Base-by-base conservation (phyloP, 345 rosid species). In the Excoecaria agallocha region DNA sequence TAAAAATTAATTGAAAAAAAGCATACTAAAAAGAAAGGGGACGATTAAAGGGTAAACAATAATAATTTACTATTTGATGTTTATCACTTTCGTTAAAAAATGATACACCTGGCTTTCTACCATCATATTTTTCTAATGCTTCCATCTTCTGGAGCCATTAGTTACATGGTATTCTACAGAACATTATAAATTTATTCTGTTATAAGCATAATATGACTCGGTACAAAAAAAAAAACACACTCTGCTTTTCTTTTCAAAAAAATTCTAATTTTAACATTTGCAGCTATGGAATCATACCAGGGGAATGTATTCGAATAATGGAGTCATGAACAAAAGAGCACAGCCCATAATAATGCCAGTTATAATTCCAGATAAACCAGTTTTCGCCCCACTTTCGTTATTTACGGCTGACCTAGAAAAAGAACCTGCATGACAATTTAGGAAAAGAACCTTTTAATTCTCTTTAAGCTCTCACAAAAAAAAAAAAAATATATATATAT, bases 381-480 rank as follows among this genome's bases (percentile, higher is more conserved):
- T 85, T 86, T 86, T 96, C 19, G 98, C 96, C 73, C 97, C 99
- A 83, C 93, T 91, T 79, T 93, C 99, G 79, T 91, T 91, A 83
- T 86, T 96, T 78, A 93, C 99, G 24, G 99, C 99, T 75, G 99
- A 96, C 85, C 99, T 86, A 70, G 99, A 96, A 82, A 96, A 96
- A 72, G 98, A 96, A 75, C 98, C 98, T 93, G 83, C 80, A 78
- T 79, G 71, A 71, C 74, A 77, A 75, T 61, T 79, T 82, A 49
- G 77, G 25, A 11, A 76, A 54, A 75, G 15, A n/a, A 75, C 19
- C 25, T 8, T 3, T 58, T 1, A 30, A 30, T 30, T 30, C 41
- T 30, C 8, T 78, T 74, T 66, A 24, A 16, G 25, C 16, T 62
- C 57, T 37, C 22, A 43, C 49, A 46, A 11, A 2, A 46, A 15